A percentile compares a stretch with the other conserved stretches of the same genome.
Conservation (phyloP, 371 early-diverging fungal species). For the Mucor irregularis region DNA sequence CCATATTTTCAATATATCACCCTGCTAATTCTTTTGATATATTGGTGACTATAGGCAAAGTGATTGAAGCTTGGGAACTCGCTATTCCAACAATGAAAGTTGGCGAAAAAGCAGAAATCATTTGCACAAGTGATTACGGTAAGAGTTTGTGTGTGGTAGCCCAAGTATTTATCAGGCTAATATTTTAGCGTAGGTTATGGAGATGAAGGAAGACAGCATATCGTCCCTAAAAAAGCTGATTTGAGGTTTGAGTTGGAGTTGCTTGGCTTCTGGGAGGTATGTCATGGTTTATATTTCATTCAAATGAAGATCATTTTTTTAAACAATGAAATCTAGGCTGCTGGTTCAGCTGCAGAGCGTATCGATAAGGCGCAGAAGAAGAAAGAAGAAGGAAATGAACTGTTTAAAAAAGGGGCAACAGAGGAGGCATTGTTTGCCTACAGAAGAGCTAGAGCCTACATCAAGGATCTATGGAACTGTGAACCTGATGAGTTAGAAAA, state of each 20-base stretch:
- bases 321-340: conserved; percentile 14
- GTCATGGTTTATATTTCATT: too few relatives aligned
- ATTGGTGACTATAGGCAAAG: conserved; percentile 34
- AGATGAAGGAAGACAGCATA: conserved; percentile 48
- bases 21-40: background rate
- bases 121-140: conserved; percentile 61
- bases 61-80: conserved; percentile 62
- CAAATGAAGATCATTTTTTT: background rate
- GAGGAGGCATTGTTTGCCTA: conserved; percentile 40
- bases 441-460: conserved; percentile 33
- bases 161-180: background rate
- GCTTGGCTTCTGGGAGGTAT: conserved; percentile 55
- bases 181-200: conserved; percentile 51
- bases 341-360: conserved; percentile 25
- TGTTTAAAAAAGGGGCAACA: conserved; percentile 38
- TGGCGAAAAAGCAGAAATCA: conserved; percentile 56
- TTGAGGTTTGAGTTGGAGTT: conserved; percentile 58
- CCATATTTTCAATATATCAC: background rate
- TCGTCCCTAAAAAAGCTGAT: conserved; percentile 55
- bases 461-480: conserved; percentile 45
- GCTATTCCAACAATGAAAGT: conserved; percentile 62
- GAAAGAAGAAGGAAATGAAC: conserved; percentile 56
- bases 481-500: conserved; percentile 31
- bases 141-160: background rate
- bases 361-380: conserved; percentile 44